Percentiles rank a stretch among this genome's conserved stretches.
These are phyloP conservation scores for Sporobolomyces pararoseus DNA, from an alignment of 768 basidiomycete species.

Conservation along the genomic window DNA sequence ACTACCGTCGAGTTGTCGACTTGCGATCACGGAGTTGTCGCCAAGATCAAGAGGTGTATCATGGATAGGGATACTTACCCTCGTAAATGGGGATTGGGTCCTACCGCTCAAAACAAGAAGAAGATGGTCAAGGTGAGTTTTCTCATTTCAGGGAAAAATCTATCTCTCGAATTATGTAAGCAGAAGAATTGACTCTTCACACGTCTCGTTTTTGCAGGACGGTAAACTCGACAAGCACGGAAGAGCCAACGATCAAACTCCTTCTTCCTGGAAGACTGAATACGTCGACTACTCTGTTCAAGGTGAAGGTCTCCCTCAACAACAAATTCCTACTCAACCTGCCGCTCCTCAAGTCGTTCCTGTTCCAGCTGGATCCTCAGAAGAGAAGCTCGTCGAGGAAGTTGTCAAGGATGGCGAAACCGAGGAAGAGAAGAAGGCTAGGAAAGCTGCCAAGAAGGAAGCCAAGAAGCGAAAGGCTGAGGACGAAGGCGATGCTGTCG, in stretches of 20 bases:
- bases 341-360: conserved; percentile 42
- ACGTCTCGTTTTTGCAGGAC: conserved; percentile 65
- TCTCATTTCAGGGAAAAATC: not conserved
- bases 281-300: conserved; percentile 74
- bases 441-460: conserved; percentile 50
- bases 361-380: conserved; percentile 44
- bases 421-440: conserved; percentile 44
- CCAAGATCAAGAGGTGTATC: conserved; percentile 97
- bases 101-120: conserved; percentile 95
- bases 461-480: conserved; percentile 52
- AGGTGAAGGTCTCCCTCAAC: conserved; percentile 44
- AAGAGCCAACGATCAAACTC: conserved; percentile 81
- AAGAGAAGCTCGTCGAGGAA: conserved; percentile 46
- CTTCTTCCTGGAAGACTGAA: conserved; percentile 81
- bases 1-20: conserved; percentile 96
- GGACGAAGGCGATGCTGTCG: conserved; percentile 57
- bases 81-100: conserved; percentile 96
- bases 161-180: not conserved
- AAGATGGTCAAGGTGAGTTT: conserved; percentile 58
- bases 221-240: conserved; percentile 95
- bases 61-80: conserved; percentile 99
- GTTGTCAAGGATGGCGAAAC: conserved; percentile 44
- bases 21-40: conserved; percentile 97
- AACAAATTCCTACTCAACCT: conserved; percentile 41
- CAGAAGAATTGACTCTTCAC: no score